Evolutionary conservation across 176 grass and related monocot genomes (phyloP).

Genomic region (Oryza punctata): DNA sequence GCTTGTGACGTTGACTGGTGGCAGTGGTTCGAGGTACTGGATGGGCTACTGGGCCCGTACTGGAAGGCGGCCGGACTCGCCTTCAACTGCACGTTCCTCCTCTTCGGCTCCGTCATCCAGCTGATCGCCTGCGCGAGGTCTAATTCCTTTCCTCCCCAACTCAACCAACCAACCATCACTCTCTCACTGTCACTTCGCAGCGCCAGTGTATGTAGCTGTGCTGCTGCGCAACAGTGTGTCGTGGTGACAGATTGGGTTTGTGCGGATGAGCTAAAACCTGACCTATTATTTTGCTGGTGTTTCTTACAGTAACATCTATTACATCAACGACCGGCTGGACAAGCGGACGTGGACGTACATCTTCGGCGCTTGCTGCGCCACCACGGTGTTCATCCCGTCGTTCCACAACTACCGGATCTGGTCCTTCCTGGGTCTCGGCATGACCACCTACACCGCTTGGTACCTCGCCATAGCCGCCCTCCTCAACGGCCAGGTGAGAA

Average conservation of each 20-base stretch:
- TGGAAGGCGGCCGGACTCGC: conserved; percentile 71
- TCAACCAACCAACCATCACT: conserved; percentile 11
- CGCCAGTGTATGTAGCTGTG: background rate
- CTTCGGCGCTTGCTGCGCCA: conserved; percentile 87
- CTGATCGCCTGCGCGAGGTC: conserved; percentile 77
- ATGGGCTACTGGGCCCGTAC: conserved; percentile 75
- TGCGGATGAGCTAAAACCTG: background rate
- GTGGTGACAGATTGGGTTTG: background rate
- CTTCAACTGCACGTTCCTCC: conserved; percentile 84
- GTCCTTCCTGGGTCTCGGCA: conserved; percentile 86
- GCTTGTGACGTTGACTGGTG: conserved; percentile 20
- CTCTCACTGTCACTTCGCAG: background rate
- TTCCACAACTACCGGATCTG: conserved; percentile 97
- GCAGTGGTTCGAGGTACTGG: conserved; percentile 89
- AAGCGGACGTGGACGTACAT: conserved; percentile 94
- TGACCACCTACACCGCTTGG: conserved; percentile 91
- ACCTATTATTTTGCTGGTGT: background rate
- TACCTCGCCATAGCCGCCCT: conserved; percentile 76
- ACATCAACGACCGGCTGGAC: conserved; percentile 88
- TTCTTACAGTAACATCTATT: conserved; percentile 64
- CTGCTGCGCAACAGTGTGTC: background rate
- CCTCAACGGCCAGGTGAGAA: conserved; percentile 63
- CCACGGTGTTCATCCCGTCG: conserved; percentile 82
- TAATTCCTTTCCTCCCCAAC: background rate
- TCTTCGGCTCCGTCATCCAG: conserved; percentile 81